These are phyloP conservation scores for Botrytis cinerea DNA, from an alignment of 2,329 filamentous ascomycete species.

Conservation along the genomic window DNA sequence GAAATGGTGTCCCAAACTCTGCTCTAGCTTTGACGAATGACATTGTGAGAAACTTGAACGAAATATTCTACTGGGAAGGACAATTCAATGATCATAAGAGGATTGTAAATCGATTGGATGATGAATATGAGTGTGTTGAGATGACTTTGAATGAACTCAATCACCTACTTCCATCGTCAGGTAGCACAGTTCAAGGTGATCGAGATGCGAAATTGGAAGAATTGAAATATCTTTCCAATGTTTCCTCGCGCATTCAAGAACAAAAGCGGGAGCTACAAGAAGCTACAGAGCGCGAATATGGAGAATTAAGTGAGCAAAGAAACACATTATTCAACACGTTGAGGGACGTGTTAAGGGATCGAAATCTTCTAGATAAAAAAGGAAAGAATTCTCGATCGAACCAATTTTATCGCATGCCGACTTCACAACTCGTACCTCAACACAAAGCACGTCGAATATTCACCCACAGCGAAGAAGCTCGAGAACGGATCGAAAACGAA, in stretches of 20 bases:
- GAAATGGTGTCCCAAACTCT: conserved; percentile 15
- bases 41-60: conserved; percentile 12
- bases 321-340: neutral
- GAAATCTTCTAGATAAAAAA: neutral
- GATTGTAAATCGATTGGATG: neutral
- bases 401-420: neutral
- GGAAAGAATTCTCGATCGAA: neutral
- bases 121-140: neutral
- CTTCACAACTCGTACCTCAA: neutral
- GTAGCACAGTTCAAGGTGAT: neutral
- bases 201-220: neutral
- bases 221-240: neutral
- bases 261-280: neutral
- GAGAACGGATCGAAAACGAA: neutral
- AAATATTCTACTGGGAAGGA: conserved; percentile 7
- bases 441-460: neutral
- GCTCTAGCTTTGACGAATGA: conserved; percentile 19
- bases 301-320: neutral
- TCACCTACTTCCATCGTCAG: neutral
- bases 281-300: neutral
- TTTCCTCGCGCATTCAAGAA: neutral
- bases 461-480: neutral
- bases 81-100: neutral
- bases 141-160: conserved; percentile 4
- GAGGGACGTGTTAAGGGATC: neutral